Base-by-base conservation (phyloP, 306 rosid genomes). In the Lathyrus tuberosus region DNA sequence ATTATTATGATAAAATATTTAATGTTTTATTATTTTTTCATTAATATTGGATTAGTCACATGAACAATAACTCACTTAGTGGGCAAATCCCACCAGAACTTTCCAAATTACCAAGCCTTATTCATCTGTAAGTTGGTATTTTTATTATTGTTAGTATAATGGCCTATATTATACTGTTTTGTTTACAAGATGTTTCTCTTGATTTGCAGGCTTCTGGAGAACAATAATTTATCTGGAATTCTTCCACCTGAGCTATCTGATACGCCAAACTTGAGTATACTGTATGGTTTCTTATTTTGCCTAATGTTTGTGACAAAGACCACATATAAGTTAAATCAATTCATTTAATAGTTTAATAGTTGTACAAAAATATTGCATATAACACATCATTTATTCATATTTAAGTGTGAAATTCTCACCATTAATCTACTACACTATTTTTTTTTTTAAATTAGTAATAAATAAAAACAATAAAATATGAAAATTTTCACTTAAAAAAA, bases 61-160 rank as follows among this genome's bases (percentile, higher is more conserved):
- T 95, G 97, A 95, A 95, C 86, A 91, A 95, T 86, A 95, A 95
- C 63, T 95, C 99, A 49, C 81, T 95, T 33, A 89, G 92, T 10
- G 99, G 97, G 22, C 87, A 74, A 73, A 86, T 95, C 64, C 97
- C 97, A 22, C 72, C 76, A 1, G 96, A 81, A 80, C 84, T 95
- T 60, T 87, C 85, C 35, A 69, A 18, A 71, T 80, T 94, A 71
- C 85, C 91, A 1, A 72, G 2, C 0, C 96, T 94, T 72, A 62
- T 83, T 72, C 99, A 95, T 40, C 62, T 95, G 99, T 95, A 76
- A 89, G 99, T 87, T 66, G 60, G 59, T 75, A 0, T 10, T 43
- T 43, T 78, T 37, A 38, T 65, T 65, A 49, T 13, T 12, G 1
- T 52, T 56, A 2, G 6, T 15, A 56, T 56, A 26, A 24, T 54